phyloP scores from a whole-genome alignment of 345 rosid species.

The Eucalyptus camaldulensis region DNA sequence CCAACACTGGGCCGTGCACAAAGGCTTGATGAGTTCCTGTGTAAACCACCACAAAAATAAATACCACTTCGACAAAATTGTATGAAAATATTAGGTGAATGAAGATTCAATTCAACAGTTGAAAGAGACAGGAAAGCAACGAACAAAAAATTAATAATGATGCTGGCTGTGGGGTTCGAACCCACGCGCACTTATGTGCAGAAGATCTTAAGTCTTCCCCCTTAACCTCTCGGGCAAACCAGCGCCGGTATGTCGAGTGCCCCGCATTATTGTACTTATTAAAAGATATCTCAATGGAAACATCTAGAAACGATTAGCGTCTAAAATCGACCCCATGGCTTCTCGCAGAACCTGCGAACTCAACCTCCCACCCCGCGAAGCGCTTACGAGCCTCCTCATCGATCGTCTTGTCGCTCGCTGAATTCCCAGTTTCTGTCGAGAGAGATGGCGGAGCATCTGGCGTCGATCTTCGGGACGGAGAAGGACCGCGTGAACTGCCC shows the following conservation, averaged over 20 bases:
- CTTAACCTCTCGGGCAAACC: constrained; percentile 97
- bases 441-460: constrained; percentile 62
- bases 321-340: background rate
- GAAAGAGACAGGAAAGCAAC: background rate
- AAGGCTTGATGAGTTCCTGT: no score
- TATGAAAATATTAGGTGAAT: background rate
- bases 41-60: background rate
- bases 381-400: background rate
- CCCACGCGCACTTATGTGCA: constrained; percentile 92
- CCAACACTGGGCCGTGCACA: background rate
- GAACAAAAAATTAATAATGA: background rate
- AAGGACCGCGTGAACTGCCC: constrained; percentile 83
- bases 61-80: background rate
- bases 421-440: background rate
- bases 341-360: background rate
- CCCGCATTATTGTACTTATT: fast-evolving
- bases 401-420: background rate
- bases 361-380: background rate
- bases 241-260: background rate
- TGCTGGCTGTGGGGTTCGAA: constrained; percentile 97
- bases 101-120: background rate
- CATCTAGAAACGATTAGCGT: background rate
- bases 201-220: constrained; percentile 94
- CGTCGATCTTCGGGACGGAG: constrained; percentile 80
- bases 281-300: background rate